phyloP scores from a whole-genome alignment of 164 flowering plant genomes.

The Houttuynia cordata region DNA sequence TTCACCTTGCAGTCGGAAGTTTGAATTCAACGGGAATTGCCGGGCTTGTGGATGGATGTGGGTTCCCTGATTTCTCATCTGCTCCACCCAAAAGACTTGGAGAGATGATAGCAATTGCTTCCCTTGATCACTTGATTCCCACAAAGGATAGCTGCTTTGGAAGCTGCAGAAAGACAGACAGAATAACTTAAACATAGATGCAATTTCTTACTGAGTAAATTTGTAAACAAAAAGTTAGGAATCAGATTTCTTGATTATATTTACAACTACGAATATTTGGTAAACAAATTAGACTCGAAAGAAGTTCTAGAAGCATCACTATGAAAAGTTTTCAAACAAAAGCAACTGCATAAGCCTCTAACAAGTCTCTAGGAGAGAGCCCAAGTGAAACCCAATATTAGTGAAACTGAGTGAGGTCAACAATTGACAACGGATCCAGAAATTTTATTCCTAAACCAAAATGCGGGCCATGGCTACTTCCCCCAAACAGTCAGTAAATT shows the following conservation, averaged over 20 bases:
- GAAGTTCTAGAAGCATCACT: not conserved
- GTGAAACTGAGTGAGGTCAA: too few species aligned
- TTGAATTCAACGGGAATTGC: conserved; percentile 26
- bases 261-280: too few species aligned
- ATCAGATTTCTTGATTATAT: not conserved
- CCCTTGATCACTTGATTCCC: conserved; percentile 75
- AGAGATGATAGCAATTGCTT: conserved; percentile 56
- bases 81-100: conserved; percentile 52
- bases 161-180: conserved; percentile 46
- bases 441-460: too few species aligned
- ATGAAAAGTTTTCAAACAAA: too few species aligned
- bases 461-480: too few species aligned
- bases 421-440: too few species aligned
- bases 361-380: too few species aligned
- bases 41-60: conserved; percentile 23
- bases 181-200: not conserved
- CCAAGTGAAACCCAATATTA: too few species aligned
- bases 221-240: not conserved
- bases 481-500: too few species aligned
- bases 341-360: too few species aligned
- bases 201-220: not conserved
- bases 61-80: conserved; percentile 28
- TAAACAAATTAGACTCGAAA: not conserved
- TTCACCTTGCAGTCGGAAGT: conserved; percentile 22
- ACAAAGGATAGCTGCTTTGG: conserved; percentile 66